Evolutionary conservation across 1,139 yeast species (phyloP).

Genomic region (Starmera stellimalicola): DNA sequence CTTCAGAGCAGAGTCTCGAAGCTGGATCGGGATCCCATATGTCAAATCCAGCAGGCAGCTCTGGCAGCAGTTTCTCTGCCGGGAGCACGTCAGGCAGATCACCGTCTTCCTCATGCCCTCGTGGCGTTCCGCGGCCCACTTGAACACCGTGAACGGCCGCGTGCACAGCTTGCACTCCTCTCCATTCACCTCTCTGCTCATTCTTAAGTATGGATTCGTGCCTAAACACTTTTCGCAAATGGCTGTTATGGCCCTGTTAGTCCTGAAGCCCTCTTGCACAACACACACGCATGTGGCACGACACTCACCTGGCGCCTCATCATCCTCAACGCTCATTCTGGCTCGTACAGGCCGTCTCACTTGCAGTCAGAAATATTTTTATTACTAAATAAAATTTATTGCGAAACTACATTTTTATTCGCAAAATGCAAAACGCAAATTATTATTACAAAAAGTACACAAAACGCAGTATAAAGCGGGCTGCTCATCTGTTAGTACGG

Average conservation of each 20-base stretch:
- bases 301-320: constrained; percentile 2
- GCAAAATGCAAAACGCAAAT: too few relatives aligned
- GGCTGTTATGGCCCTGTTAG: constrained; percentile 28
- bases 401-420: too few relatives aligned
- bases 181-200: constrained; percentile 68
- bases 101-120: constrained; percentile 39
- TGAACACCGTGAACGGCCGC: constrained; percentile 70
- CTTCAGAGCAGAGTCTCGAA: constrained; percentile 74
- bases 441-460: too few relatives aligned
- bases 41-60: constrained; percentile 75
- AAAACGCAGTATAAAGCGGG: too few relatives aligned
- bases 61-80: constrained; percentile 78
- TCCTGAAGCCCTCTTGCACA: too few relatives aligned
- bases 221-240: constrained; percentile 74
- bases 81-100: constrained; percentile 72
- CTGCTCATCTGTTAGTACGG: too few relatives aligned
- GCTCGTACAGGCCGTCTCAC: too few relatives aligned
- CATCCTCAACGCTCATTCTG: neutral
- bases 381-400: too few relatives aligned
- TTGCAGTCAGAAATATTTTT: too few relatives aligned
- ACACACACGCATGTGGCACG: too few relatives aligned
- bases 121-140: constrained; percentile 47
- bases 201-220: constrained; percentile 47
- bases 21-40: constrained; percentile 67
- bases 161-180: constrained; percentile 75